These are phyloP conservation scores for Rhodotorula sp. DNA, from an alignment of 1,284 basidiomycete genomes.

Conservation along the genomic window DNA sequence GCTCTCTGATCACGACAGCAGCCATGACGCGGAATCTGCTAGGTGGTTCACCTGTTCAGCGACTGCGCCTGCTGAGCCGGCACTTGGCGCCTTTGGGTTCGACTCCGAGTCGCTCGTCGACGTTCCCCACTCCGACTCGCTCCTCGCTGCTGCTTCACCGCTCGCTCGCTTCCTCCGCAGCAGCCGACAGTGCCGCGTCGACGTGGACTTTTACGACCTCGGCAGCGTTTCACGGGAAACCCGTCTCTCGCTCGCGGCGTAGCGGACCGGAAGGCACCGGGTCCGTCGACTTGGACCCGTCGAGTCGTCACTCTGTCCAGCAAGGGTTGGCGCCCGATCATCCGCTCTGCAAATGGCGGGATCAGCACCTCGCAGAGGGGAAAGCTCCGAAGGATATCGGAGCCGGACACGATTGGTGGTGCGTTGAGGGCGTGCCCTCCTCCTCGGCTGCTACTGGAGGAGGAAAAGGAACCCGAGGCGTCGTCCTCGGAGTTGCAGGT, in stretches of 20 bases:
- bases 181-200: background rate
- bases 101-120: background rate
- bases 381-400: slow-evolving; percentile 20
- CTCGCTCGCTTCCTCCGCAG: slow-evolving; percentile 1
- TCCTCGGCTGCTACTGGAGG: too few relatives aligned
- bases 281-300: background rate
- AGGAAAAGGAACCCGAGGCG: slow-evolving; percentile 2
- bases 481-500: slow-evolving; percentile 48
- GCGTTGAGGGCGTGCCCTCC: slow-evolving; percentile 15
- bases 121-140: slow-evolving; percentile 2
- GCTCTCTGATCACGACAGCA: background rate
- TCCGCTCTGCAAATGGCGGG: slow-evolving; percentile 28
- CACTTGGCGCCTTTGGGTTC: background rate
- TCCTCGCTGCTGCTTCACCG: background rate
- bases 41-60: background rate
- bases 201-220: slow-evolving; percentile 25
- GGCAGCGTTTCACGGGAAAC: slow-evolving; percentile 28
- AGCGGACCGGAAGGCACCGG: background rate
- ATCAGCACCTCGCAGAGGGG: slow-evolving; percentile 7
- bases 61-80: background rate
- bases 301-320: background rate
- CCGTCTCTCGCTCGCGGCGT: slow-evolving; percentile 1
- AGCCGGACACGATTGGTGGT: slow-evolving; percentile 38
- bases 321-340: slow-evolving; percentile 16
- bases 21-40: background rate